These are phyloP conservation scores for Corylus americana DNA, from an alignment of 306 rosid genomes.

Conservation along the genomic window DNA sequence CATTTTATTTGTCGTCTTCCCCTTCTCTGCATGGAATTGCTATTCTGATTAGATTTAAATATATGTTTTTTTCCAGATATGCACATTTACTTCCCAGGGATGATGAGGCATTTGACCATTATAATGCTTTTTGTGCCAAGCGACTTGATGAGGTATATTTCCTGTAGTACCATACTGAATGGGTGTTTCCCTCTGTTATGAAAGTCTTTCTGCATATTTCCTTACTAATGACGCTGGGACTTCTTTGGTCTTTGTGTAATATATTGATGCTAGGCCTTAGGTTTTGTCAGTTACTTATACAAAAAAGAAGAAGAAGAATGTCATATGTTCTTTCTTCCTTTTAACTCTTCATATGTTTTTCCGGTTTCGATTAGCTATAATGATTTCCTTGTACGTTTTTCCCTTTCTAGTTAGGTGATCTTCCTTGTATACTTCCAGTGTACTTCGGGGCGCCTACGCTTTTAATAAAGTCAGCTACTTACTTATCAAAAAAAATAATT, in stretches of 20 bases:
- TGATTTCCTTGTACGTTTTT: too few relatives aligned
- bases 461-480: too few relatives aligned
- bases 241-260: not conserved
- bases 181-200: not conserved
- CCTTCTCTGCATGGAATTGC: not conserved
- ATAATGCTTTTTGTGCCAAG: conserved; percentile 72
- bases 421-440: too few relatives aligned
- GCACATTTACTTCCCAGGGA: conserved; percentile 89
- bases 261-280: not conserved
- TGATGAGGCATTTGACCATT: conserved; percentile 89
- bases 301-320: not conserved
- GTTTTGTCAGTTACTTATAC: not conserved
- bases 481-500: too few relatives aligned
- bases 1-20: not conserved
- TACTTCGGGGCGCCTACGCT: too few relatives aligned
- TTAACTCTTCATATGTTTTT: not conserved
- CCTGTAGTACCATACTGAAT: conserved; percentile 10
- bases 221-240: not conserved
- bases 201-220: not conserved
- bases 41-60: not conserved
- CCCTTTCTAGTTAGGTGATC: too few relatives aligned
- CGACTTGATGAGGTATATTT: conserved; percentile 88
- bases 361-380: too few relatives aligned
- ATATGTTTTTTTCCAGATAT: conserved; percentile 49
- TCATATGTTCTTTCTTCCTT: not conserved